Percentiles rank a stretch among this genome's conserved stretches.
These are phyloP conservation scores for Fusarium sublunatum DNA, from an alignment of 2,329 filamentous ascomycete species.

Conservation along the genomic window DNA sequence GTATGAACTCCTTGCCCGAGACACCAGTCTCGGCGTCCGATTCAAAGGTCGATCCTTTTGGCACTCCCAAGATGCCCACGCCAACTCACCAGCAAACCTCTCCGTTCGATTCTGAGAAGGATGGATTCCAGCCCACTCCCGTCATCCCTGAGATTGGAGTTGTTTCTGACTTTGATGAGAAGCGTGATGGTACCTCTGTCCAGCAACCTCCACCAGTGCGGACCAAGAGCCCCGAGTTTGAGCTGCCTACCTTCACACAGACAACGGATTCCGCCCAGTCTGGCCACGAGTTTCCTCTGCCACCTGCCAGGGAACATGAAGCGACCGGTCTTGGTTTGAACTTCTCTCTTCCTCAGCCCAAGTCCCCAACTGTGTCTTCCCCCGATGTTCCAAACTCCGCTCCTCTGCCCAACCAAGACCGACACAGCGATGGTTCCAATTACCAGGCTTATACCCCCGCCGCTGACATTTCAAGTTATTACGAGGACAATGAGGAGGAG, in stretches of 20 bases:
- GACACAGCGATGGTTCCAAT: conserved; percentile 36
- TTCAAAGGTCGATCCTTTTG: conserved; percentile 52
- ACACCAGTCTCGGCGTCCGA: conserved; percentile 51
- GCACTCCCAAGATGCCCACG: conserved; percentile 49
- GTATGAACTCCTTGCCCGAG: conserved; percentile 59
- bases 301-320: conserved; percentile 45
- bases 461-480: conserved; percentile 50
- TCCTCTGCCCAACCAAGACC: conserved; percentile 33
- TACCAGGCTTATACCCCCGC: conserved; percentile 44
- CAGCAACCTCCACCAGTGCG: conserved; percentile 48
- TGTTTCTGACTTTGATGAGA: conserved; percentile 49
- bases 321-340: conserved; percentile 50
- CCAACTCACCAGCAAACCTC: conserved; percentile 44
- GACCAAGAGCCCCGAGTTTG: conserved; percentile 47
- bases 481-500: conserved; percentile 49
- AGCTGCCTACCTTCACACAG: conserved; percentile 34
- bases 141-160: conserved; percentile 56
- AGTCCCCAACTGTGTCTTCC: conserved; percentile 40
- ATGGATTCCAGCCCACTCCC: conserved; percentile 48
- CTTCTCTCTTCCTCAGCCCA: conserved; percentile 51
- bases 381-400: conserved; percentile 35
- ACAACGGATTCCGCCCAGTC: conserved; percentile 26
- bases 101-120: conserved; percentile 41
- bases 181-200: conserved; percentile 44
- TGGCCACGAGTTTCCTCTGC: conserved; percentile 41